These are phyloP conservation scores for Ceratocystis alfenasii DNA, from an alignment of 2,329 filamentous ascomycete species.

Conservation along the genomic window DNA sequence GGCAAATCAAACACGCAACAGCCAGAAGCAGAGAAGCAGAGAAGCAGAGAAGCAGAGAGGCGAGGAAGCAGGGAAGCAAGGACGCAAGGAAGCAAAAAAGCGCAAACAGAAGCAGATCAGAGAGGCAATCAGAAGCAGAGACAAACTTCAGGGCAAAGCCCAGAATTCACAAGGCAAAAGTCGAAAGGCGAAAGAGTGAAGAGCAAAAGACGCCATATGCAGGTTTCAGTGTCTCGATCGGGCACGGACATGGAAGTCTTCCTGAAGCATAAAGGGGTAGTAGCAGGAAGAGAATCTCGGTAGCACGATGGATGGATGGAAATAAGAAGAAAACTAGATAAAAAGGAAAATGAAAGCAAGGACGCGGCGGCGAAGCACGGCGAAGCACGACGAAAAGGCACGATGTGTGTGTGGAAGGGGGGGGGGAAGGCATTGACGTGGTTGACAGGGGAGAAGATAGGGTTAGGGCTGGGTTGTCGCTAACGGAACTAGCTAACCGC, in stretches of 20 bases:
- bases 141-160: too few relatives aligned
- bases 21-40: background rate
- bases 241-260: conserved; percentile 1
- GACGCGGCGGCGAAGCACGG: background rate
- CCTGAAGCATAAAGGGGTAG: background rate
- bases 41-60: too few relatives aligned
- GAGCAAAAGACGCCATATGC: background rate
- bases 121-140: too few relatives aligned
- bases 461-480: background rate
- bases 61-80: too few relatives aligned
- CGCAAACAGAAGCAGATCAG: too few relatives aligned
- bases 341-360: background rate
- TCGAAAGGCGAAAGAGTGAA: background rate
- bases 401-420: background rate
- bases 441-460: background rate
- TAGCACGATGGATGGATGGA: background rate
- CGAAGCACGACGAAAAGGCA: too few relatives aligned
- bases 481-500: background rate
- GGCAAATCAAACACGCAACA: background rate
- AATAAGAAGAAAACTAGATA: background rate
- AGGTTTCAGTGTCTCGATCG: conserved; percentile 3
- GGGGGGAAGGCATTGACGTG: background rate
- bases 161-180: background rate
- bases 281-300: background rate
- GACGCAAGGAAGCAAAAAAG: too few relatives aligned